Conservation (phyloP, 345 rosid species). For the Reutealis trisperma region DNA sequence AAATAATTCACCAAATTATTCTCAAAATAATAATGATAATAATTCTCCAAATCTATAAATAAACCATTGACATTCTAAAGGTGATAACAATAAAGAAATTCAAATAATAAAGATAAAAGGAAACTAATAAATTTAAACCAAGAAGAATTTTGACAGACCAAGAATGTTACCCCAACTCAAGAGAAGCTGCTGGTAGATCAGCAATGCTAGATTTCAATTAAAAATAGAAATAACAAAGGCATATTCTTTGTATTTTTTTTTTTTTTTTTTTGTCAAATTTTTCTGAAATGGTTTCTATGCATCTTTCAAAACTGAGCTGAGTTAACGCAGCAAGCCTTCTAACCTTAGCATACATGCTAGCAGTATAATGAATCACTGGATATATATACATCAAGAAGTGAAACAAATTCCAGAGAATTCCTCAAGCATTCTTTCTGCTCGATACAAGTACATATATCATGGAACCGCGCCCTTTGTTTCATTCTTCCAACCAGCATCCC, state of each 20-base stretch:
- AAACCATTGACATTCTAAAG: no score
- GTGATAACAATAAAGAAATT: no score
- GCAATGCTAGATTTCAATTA: not conserved
- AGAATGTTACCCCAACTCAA: not conserved
- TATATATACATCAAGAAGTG: slow-evolving; percentile 5
- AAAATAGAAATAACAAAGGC: not conserved
- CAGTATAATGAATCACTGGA: not conserved
- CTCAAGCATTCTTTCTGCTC: not conserved
- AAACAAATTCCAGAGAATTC: not conserved
- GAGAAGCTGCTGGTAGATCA: not conserved
- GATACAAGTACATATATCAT: not conserved
- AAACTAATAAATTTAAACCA: not conserved
- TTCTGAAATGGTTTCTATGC: not conserved
- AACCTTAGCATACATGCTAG: not conserved
- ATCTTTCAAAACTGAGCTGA: slow-evolving; percentile 36
- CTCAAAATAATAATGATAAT: no score
- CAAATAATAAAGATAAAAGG: no score
- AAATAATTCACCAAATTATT: no score
- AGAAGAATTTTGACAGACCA: not conserved
- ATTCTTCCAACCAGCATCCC: not conserved
- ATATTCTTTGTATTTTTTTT: no score
- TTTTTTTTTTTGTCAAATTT: not conserved
- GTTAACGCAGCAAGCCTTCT: slow-evolving; percentile 11
- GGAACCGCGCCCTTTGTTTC: not conserved
- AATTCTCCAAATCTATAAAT: no score